Evolutionary conservation across 2,329 filamentous ascomycete species (phyloP), one percentile per base, ranked within the genome.

Genomic region (Onygena corvina): DNA sequence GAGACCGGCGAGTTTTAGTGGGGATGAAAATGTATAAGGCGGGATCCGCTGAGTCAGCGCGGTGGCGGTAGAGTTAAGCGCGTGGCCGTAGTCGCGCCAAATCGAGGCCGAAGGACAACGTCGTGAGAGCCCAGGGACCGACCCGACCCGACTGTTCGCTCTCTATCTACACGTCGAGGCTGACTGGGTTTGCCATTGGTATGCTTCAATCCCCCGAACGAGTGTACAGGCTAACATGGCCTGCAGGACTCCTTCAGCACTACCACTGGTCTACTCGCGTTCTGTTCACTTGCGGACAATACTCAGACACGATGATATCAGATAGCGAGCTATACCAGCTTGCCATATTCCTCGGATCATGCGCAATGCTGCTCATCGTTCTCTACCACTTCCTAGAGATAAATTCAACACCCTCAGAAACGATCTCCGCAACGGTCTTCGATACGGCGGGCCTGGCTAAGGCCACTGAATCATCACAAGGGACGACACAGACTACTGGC

Each of bases 371-470:
- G 38, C 76, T 98, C 54, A 95, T 96, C 57, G 81, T 98, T 25
- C 70, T 94, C 23, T 96, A 98, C 70, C 88, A 96, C 68, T 96
- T 93, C 71, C 81, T 98, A 60, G 90, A 96, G 67, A 79, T 94
- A 72, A 96, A 98, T 64, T 79, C 86, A n/a, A 76, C 82, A 51
- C 68, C 72, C 35, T 57, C 60, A 9, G 42, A 46, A 14, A 40
- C 11, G n/a, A 21, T 23, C 20, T 23, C 36, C 3, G 6, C n/a
- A 6, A 3, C 18, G 4, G 18, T 40, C 5, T 11, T 11, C 25
- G 14, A 18, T 23, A 7, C 9, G 4, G 20, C 36, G 20, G 36
- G 25, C 7, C 25, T 18, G 14, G 20, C n/a, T 11, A 40, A 40
- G 18, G 18, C 4, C 18, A 20, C 35, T 20, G 36, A n/a, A 25